Conservation (phyloP, 495 filamentous ascomycete species). For the Cryomyces antarcticus region DNA sequence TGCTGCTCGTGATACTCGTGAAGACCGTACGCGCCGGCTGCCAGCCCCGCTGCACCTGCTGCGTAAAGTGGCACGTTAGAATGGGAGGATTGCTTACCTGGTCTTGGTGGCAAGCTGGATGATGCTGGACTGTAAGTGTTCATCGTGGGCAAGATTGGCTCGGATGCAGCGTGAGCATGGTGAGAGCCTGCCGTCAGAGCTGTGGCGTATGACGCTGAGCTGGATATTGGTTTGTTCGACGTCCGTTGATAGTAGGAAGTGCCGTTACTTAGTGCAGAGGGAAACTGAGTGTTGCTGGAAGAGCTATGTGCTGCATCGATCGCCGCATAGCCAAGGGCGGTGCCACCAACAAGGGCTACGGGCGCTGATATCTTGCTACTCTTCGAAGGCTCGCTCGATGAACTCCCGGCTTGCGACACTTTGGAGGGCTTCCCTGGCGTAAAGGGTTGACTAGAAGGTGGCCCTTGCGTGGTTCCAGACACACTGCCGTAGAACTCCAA, state of each 20-base stretch:
- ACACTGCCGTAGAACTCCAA: slow-evolving; percentile 17
- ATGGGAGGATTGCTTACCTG: slow-evolving; percentile 21
- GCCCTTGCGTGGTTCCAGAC: not conserved
- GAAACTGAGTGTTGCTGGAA: too few relatives aligned
- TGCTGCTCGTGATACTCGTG: slow-evolving; percentile 11
- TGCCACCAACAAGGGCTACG: slow-evolving; percentile 8
- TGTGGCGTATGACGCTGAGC: too few relatives aligned
- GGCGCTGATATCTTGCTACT: slow-evolving; percentile 7
- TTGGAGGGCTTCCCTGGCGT: not conserved
- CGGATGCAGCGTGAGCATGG: not conserved
- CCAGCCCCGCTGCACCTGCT: slow-evolving; percentile 24
- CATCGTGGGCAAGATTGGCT: slow-evolving; percentile 1
- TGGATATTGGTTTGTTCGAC: too few relatives aligned
- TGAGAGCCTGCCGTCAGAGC: not conserved
- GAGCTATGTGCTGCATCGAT: slow-evolving; percentile 1
- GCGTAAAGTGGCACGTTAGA: slow-evolving; percentile 26
- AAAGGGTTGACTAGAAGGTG: not conserved
- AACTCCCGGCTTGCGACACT: not conserved
- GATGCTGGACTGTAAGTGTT: slow-evolving; percentile 1
- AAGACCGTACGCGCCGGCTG: slow-evolving; percentile 22
- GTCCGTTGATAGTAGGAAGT: too few relatives aligned
- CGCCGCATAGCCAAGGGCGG: slow-evolving; percentile 13
- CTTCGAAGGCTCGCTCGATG: slow-evolving; percentile 1
- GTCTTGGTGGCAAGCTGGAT: slow-evolving; percentile 4
- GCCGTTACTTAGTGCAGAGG: too few relatives aligned